Evolutionary conservation across 2,329 filamentous ascomycete genomes (phyloP), one percentile per base, ranked within the genome.

Genomic region (Cladorrhinum sp.): DNA sequence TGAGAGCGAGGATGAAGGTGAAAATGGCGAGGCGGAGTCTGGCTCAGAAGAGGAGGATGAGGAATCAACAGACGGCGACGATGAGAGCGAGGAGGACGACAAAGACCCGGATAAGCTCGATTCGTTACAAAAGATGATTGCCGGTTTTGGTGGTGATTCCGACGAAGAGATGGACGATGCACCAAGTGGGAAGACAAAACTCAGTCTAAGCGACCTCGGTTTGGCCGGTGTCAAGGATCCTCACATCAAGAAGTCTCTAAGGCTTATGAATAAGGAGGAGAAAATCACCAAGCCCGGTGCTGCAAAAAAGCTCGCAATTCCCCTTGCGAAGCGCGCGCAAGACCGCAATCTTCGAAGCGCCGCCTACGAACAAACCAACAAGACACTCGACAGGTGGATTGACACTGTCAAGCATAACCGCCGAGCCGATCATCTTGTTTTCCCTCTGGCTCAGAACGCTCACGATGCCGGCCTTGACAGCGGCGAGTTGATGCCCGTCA

Each of bases 401-500:
- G 93, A 97, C 62, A 98, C 95, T 0, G 92, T 99, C 70, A 96
- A 97, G 76, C 86, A 91, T 29, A 97, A 97, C 74, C 89, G 95
- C 62, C 85, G 92, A 67, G 93, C 93, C 1, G 95, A 98, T 65
- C 92, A 96, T 73, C 79, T 99, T 12, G 81, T 88, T 20, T 99
- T 99, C 70, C 95, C 95, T 4, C 81, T 98, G 0, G 83, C 88
- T 2, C 88, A 92, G 68, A 88, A 87, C 41, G 85, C 87, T 61
- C 85, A 82, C 22, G 81, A 80, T 57, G 81, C 81, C 25, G 85
- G 86, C 20, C 75, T 87, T 22, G 78, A 83, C 66, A 85, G 81
- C 61, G 85, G 82, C 22, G 85, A 88, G 69, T 84, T 90, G 45
- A 81, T 83, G 38, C 85, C 92, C 5, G 75, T 90, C 2, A 85